Evolutionary conservation across 2,329 filamentous ascomycete genomes (phyloP), one percentile per base, ranked within the genome.

Genomic region (Cordyceps sp.): DNA sequence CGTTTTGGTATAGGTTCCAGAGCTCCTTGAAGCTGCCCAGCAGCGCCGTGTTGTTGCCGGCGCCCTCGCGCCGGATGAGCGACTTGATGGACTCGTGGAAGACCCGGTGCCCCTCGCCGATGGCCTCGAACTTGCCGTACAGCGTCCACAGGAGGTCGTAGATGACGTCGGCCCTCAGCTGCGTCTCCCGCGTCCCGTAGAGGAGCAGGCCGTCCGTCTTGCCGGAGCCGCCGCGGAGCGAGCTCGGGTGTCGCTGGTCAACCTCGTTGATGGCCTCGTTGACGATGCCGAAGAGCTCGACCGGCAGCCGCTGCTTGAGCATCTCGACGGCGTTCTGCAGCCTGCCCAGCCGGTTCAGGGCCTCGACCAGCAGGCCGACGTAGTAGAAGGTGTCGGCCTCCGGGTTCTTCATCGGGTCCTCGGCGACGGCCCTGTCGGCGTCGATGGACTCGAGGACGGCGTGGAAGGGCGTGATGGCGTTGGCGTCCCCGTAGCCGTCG

Each of bases 1-100:
- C 90, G 54, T 92, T 96, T 49, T 98, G 90, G 46, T 94, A 88
- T 7, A 98, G 62, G 49, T 94, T 93, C 92, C 92, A 98, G 26
- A 98, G 61, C 56, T 96, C 90, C 47, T 88, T 90, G 57, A 98
- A 98, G 34, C 85, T 85, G 34, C 84, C 77, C 6, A 84, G 77
- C 31, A 96, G 65, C 1, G 71, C 66, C 26, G 60, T 67, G 43
- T 72, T 59, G 60, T 78, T 61, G 52, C 73, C 54, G 13, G 63
- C 62, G 5, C 79, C 80, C 48, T 96, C 86, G 31, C 92, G 74
- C 39, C 78, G 74, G 33, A 88, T 74, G 36, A 98, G 81, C 1
- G 82, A 81, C 39, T 78, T 78, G 46, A 94, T 78, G 29, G 92
- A 80, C 52, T 96, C 90, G 52, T 96, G 85, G 35, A 96, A 75